Evolutionary conservation across 179 eudicot species (phyloP).

Genomic region (Vitellaria paradoxa): DNA sequence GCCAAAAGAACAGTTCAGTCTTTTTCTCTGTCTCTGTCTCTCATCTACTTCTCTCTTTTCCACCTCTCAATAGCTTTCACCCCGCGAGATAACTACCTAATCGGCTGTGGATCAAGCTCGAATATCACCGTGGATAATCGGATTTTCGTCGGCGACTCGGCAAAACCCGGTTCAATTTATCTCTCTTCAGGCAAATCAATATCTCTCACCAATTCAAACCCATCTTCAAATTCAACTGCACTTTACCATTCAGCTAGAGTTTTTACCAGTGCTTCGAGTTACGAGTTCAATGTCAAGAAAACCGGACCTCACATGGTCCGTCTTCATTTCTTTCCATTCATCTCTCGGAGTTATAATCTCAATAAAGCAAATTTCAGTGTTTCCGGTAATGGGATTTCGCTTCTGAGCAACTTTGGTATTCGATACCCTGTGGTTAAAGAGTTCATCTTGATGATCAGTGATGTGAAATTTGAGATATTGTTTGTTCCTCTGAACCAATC

Average conservation of each 20-base stretch:
- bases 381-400: slow-evolving; percentile 47
- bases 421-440: slow-evolving; percentile 39
- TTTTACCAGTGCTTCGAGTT: slow-evolving; percentile 42
- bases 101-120: slow-evolving; percentile 64
- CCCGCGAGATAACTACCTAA: slow-evolving; percentile 49
- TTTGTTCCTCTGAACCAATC: slow-evolving; percentile 38
- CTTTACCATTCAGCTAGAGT: slow-evolving; percentile 64
- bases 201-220: slow-evolving; percentile 38
- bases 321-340: slow-evolving; percentile 63
- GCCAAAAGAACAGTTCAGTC: slow-evolving; percentile 10
- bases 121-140: slow-evolving; percentile 40
- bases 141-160: slow-evolving; percentile 51
- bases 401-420: slow-evolving; percentile 45
- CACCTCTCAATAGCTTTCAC: slow-evolving; percentile 29
- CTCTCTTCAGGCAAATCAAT: slow-evolving; percentile 42
- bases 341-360: slow-evolving; percentile 39
- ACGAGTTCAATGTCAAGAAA: slow-evolving; percentile 41
- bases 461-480: slow-evolving; percentile 34
- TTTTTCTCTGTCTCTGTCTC: slow-evolving; percentile 14
- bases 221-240: slow-evolving; percentile 35
- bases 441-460: slow-evolving; percentile 45
- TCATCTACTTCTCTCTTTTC: slow-evolving; percentile 5
- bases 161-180: slow-evolving; percentile 26
- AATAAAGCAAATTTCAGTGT: slow-evolving; percentile 50
- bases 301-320: slow-evolving; percentile 66